These are phyloP conservation scores for Akanthomyces dipterigenus DNA, from an alignment of 2,329 filamentous ascomycete species.

Conservation along the genomic window DNA sequence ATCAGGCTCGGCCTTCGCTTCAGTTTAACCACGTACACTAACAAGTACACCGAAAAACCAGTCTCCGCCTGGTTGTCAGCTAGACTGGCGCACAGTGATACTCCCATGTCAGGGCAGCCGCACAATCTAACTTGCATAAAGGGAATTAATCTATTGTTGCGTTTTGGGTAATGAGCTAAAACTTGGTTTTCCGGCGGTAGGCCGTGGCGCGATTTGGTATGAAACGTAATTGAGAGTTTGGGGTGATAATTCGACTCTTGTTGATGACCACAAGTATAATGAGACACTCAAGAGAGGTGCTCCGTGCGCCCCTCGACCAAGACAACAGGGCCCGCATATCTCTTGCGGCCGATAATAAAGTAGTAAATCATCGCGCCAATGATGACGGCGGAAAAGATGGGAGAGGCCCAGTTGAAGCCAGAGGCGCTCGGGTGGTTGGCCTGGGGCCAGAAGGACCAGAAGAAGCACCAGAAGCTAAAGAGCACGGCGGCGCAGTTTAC, in stretches of 20 bases:
- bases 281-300: background rate
- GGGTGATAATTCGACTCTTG: background rate
- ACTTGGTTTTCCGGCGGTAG: background rate
- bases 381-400: conserved; percentile 8
- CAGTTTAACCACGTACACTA: too few species aligned
- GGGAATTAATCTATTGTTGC: background rate
- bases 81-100: background rate
- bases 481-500: conserved; percentile 11
- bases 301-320: conserved; percentile 13
- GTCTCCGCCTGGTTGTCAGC: background rate
- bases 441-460: conserved; percentile 16
- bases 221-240: background rate
- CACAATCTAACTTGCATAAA: background rate
- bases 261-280: background rate
- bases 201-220: background rate
- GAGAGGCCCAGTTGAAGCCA: conserved; percentile 15
- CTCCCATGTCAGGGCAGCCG: background rate
- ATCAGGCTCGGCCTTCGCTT: background rate
- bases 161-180: background rate
- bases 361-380: conserved; percentile 11
- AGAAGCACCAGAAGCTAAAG: conserved; percentile 13
- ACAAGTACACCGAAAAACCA: background rate
- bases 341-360: conserved; percentile 1
- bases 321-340: conserved; percentile 12
- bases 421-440: conserved; percentile 6